These are phyloP conservation scores for Thielaviopsis euricoi DNA, from an alignment of 2,329 filamentous ascomycete genomes.

Conservation along the genomic window DNA sequence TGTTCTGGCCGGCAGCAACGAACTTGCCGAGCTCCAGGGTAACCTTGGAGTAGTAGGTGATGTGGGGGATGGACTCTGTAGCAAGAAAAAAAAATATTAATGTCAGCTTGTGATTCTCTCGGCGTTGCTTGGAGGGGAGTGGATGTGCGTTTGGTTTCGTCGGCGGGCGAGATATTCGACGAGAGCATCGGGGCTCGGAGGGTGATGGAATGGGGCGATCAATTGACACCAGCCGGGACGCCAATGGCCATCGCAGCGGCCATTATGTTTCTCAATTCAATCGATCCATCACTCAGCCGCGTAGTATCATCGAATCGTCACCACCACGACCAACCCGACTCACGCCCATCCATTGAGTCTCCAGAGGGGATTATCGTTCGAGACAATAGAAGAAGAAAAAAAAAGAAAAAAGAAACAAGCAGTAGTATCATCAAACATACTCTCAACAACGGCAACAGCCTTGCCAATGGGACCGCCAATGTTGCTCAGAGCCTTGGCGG, in stretches of 20 bases:
- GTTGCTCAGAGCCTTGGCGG: conserved; percentile 56
- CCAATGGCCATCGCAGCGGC: no score
- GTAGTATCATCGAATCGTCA: background rate
- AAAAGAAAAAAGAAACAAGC: background rate
- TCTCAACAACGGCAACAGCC: conserved; percentile 65
- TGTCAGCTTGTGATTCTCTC: conserved; percentile 1
- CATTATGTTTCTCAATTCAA: no score
- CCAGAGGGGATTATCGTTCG: no score
- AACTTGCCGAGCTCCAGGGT: conserved; percentile 75
- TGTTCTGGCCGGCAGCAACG: conserved; percentile 74
- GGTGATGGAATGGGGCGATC: no score
- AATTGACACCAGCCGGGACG: no score
- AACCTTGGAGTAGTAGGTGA: conserved; percentile 85
- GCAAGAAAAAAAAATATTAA: conserved; percentile 4
- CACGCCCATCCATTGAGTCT: no score
- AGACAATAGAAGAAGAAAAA: background rate
- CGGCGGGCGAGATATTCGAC: no score
- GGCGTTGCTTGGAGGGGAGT: background rate
- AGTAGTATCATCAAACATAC: no score
- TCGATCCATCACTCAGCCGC: background rate
- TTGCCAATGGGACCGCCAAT: conserved; percentile 72
- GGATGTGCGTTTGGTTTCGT: no score
- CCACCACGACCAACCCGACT: background rate
- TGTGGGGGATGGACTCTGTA: conserved; percentile 66
- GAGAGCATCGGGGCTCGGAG: no score